These are phyloP conservation scores for Acanthochlamys bracteata DNA, from an alignment of 106 monocot genomes.

Conservation along the genomic window DNA sequence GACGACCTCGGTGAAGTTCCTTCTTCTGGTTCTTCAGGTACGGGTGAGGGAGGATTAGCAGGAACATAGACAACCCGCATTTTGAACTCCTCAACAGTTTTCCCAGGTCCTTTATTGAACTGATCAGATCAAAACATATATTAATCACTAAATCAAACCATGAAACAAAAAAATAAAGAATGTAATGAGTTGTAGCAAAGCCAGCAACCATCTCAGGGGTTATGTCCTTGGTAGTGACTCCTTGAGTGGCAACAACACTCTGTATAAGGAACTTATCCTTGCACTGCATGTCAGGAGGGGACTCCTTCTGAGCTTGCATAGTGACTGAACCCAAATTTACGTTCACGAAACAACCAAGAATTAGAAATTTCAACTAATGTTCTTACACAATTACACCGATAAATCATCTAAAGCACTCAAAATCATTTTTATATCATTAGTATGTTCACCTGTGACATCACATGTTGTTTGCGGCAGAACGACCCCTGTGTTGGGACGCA, in stretches of 20 bases:
- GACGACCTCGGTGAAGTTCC: constrained; percentile 61
- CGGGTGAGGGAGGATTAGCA: constrained; percentile 74
- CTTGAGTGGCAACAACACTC: constrained; percentile 44
- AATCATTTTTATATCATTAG: background rate
- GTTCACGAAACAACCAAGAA: background rate
- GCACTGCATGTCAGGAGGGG: constrained; percentile 71
- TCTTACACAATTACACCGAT: background rate
- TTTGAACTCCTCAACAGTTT: constrained; percentile 70
- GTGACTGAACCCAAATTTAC: constrained; percentile 36
- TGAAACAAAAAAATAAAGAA: background rate
- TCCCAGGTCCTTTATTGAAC: constrained; percentile 76
- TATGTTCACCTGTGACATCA: constrained; percentile 56
- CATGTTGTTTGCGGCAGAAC: constrained; percentile 57
- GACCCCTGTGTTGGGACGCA: constrained; percentile 78
- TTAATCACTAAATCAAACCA: background rate
- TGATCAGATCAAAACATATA: constrained; percentile 17
- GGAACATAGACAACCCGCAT: constrained; percentile 72
- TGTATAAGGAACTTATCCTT: constrained; percentile 92
- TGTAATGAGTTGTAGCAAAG: background rate
- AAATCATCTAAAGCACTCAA: background rate
- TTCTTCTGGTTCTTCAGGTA: constrained; percentile 86
- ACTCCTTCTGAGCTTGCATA: constrained; percentile 97
- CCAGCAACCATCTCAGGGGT: constrained; percentile 59
- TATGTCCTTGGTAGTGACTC: constrained; percentile 54
- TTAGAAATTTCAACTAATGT: background rate